Evolutionary conservation across 2,329 filamentous ascomycete species (phyloP).

Genomic region (Talaromyces atroroseus): DNA sequence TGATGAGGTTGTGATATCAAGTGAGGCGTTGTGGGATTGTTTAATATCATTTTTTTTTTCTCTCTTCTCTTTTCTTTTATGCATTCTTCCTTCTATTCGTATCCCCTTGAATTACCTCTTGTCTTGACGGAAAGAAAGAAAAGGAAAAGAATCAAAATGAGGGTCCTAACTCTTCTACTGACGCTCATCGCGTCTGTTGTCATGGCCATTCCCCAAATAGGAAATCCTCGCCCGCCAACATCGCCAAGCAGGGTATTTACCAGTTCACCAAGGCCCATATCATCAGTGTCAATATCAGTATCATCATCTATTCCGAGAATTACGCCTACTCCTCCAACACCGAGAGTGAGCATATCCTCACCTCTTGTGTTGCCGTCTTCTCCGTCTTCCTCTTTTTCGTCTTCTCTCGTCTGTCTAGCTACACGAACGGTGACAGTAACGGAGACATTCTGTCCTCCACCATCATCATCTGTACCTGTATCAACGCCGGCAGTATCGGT

Average conservation of each 20-base stretch:
- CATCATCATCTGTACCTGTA: not conserved
- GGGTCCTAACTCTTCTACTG: not conserved
- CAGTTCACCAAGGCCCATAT: not conserved
- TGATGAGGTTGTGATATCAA: conserved; percentile 10
- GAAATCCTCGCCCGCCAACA: not conserved
- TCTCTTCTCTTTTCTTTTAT: not conserved
- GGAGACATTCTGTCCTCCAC: not conserved
- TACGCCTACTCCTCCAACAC: not conserved
- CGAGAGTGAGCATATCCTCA: not conserved
- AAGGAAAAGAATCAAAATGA: not conserved
- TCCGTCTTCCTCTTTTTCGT: not conserved
- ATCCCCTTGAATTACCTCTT: not conserved
- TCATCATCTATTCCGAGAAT: conserved; percentile 2
- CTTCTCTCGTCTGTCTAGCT: not conserved
- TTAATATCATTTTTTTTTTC: not conserved
- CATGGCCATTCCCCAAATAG: conserved; percentile 9
- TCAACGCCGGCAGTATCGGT: not conserved
- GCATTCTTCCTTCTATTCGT: not conserved
- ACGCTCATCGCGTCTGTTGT: conserved; percentile 9
- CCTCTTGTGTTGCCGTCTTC: not conserved
- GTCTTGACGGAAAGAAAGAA: not conserved
- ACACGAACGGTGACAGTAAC: not conserved
- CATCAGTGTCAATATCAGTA: not conserved
- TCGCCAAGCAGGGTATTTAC: not conserved
- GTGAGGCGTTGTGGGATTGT: conserved; percentile 3